Percentiles rank a stretch among this genome's conserved stretches.
Conservation (phyloP, 139 green algal genomes). For the Gonium pectorale region DNA sequence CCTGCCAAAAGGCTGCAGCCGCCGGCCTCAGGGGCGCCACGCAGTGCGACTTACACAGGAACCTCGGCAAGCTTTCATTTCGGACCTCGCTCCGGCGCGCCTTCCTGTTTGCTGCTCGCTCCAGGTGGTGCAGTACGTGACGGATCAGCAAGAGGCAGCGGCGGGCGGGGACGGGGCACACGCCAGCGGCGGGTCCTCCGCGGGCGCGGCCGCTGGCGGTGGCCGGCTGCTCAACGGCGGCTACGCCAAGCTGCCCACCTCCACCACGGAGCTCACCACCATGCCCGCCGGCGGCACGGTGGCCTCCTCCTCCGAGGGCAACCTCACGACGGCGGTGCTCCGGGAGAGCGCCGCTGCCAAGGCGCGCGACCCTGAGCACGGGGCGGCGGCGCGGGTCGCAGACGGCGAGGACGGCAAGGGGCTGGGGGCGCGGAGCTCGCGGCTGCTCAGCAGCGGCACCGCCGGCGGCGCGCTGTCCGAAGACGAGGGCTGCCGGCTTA, state of each 20-base stretch:
- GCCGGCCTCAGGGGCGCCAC: no score
- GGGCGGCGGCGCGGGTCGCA: no score
- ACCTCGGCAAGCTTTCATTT: no score
- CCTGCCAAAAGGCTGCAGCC: no score
- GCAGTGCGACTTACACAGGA: no score
- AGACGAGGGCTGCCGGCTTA: neutral
- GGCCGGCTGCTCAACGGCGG: neutral
- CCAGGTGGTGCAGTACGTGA: constrained; percentile 34
- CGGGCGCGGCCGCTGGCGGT: neutral
- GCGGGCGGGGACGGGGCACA: neutral
- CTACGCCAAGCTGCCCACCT: constrained; percentile 2
- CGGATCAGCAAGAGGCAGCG: constrained; percentile 14
- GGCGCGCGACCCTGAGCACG: neutral
- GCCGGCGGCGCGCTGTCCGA: neutral
- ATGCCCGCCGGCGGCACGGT: neutral
- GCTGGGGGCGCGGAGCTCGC: no score
- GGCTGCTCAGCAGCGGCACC: neutral
- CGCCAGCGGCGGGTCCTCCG: neutral
- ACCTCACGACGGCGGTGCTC: neutral
- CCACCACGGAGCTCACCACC: neutral
- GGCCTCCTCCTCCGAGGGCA: neutral
- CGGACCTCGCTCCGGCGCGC: no score
- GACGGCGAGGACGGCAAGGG: no score
- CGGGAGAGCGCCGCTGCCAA: neutral
- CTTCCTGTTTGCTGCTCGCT: no score